phyloP scores from a whole-genome alignment of 1,139 yeast species.

The Yamadazyma sp. region DNA sequence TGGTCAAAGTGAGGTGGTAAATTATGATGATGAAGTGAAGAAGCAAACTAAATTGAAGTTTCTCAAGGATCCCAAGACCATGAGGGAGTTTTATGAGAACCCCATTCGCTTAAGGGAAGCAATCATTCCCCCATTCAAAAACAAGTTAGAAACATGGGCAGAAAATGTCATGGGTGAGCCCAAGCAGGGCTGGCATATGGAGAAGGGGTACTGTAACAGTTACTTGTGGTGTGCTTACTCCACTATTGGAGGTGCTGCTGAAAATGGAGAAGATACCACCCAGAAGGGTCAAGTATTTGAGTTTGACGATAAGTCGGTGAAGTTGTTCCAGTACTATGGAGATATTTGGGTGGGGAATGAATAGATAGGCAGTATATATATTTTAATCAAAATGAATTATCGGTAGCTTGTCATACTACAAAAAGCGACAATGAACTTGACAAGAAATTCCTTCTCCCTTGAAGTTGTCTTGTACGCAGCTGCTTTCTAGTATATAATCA shows the following conservation, averaged over 20 bases:
- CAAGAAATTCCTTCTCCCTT: too few species aligned
- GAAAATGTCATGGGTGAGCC: conserved; percentile 30
- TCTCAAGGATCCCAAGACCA: conserved; percentile 17
- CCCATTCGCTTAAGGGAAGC: conserved; percentile 27
- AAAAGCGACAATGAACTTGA: too few species aligned
- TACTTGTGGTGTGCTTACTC: conserved; percentile 50
- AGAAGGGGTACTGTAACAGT: conserved; percentile 34
- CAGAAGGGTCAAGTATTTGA: conserved; percentile 25
- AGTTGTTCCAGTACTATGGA: conserved; percentile 29
- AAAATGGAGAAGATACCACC: conserved; percentile 23
- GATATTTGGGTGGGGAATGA: conserved; percentile 37
- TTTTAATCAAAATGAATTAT: too few species aligned
- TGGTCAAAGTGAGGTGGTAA: conserved; percentile 25
- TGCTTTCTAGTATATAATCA: too few species aligned
- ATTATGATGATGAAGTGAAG: conserved; percentile 25
- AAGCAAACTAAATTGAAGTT: conserved; percentile 20
- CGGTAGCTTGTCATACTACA: too few species aligned
- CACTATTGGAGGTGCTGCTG: conserved; percentile 34
- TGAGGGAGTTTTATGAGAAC: conserved; percentile 23
- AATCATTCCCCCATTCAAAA: conserved; percentile 31
- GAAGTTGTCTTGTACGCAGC: too few species aligned
- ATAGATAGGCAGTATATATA: too few species aligned
- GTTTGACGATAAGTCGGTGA: conserved; percentile 21
- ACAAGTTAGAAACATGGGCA: conserved; percentile 23
- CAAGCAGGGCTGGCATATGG: conserved; percentile 31